Conservation (phyloP, 768 basidiomycete genomes). For the Cystofilobasidium ferigula region DNA sequence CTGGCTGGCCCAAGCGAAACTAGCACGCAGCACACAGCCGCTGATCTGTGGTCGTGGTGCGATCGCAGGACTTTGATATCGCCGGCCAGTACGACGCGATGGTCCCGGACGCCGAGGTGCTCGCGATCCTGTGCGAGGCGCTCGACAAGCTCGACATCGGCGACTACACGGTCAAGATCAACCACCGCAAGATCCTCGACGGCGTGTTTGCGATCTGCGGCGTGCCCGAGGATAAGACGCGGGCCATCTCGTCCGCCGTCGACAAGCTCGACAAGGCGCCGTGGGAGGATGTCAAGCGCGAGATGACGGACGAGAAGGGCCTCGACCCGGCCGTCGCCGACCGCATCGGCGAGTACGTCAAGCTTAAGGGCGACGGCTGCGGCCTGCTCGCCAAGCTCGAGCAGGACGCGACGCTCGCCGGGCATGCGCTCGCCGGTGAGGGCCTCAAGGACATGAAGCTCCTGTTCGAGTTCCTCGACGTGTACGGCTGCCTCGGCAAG, state of each 20-base stretch:
- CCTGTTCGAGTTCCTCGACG: constrained; percentile 67
- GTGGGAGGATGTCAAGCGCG: constrained; percentile 84
- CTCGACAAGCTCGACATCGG: constrained; percentile 76
- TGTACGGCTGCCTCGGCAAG: constrained; percentile 73
- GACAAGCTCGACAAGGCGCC: constrained; percentile 98
- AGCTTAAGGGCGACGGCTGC: constrained; percentile 73
- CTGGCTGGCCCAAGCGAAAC: not conserved
- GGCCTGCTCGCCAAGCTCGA: constrained; percentile 62
- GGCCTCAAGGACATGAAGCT: constrained; percentile 78
- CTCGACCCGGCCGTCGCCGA: constrained; percentile 70
- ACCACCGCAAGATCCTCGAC: constrained; percentile 92
- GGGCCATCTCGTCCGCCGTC: constrained; percentile 87
- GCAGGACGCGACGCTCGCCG: constrained; percentile 53
- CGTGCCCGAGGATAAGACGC: constrained; percentile 76
- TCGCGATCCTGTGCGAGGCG: constrained; percentile 70
- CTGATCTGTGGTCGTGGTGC: not conserved
- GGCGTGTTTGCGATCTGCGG: constrained; percentile 95
- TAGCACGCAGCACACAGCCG: not conserved
- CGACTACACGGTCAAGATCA: constrained; percentile 92
- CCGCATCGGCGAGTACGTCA: constrained; percentile 93
- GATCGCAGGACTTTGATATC: constrained; percentile 82
- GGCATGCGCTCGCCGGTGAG: constrained; percentile 62
- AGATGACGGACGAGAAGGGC: constrained; percentile 95
- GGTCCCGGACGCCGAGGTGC: constrained; percentile 90
- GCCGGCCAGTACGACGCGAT: constrained; percentile 85